phyloP scores from a whole-genome alignment of 2,329 filamentous ascomycete genomes.

The Colletotrichum liaoningense region DNA sequence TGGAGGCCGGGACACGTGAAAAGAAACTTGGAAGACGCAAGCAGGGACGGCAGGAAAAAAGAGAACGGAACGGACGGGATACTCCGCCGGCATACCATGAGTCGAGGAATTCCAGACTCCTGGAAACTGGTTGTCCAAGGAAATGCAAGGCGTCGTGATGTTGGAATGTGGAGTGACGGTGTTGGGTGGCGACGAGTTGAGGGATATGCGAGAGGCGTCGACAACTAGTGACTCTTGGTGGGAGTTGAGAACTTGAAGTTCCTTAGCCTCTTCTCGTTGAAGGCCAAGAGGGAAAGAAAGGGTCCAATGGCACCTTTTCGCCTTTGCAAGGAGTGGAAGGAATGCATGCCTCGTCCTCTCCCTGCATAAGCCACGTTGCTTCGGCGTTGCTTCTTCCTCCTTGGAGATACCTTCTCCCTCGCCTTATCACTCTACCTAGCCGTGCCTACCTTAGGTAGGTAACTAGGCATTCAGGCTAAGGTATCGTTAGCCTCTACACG shows the following conservation, averaged over 20 bases:
- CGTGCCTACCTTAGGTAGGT: too few species aligned
- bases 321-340: neutral
- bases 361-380: neutral
- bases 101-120: neutral
- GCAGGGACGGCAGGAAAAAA: neutral
- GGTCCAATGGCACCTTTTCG: neutral
- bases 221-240: neutral
- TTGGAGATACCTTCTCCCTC: neutral
- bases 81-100: neutral
- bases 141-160: neutral
- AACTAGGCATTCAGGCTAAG: neutral
- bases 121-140: neutral
- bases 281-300: neutral
- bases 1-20: neutral
- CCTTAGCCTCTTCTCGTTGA: neutral
- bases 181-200: neutral
- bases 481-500: neutral
- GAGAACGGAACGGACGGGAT: neutral
- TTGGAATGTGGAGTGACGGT: constrained; percentile 13
- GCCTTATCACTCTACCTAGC: too few species aligned
- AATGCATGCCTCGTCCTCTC: neutral
- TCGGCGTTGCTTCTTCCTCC: neutral
- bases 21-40: neutral
- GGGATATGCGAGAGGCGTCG: neutral
- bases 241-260: neutral